Evolutionary conservation across 805 yeast genomes (phyloP).

Genomic region (Wickerhamomyces subpelliculosus): DNA sequence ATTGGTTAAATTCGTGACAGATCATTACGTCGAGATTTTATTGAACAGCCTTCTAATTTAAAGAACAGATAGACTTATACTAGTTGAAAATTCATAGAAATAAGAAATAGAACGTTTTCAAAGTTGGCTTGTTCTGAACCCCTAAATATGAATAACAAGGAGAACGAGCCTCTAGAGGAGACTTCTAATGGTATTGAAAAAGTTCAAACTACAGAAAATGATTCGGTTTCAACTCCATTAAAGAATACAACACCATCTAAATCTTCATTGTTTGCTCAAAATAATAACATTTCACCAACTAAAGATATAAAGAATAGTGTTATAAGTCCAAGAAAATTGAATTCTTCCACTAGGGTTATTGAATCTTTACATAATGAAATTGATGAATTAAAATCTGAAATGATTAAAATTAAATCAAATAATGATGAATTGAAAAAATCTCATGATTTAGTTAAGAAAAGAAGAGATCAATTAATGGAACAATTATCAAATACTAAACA

Average conservation of each 20-base stretch:
- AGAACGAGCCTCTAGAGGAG: neutral
- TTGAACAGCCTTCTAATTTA: too few species aligned
- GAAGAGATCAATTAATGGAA: slow-evolving; percentile 50
- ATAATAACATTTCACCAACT: neutral
- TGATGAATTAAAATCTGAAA: slow-evolving; percentile 42
- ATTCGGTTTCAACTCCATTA: neutral
- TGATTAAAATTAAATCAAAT: slow-evolving; percentile 30
- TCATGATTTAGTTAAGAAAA: slow-evolving; percentile 36
- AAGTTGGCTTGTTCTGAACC: too few species aligned
- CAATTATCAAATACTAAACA: slow-evolving; percentile 67
- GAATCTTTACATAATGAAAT: slow-evolving; percentile 39
- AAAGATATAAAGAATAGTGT: neutral
- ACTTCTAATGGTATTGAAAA: neutral
- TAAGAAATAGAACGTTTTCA: too few species aligned
- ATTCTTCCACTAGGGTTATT: slow-evolving; percentile 27
- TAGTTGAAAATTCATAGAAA: too few species aligned
- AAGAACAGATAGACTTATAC: too few species aligned
- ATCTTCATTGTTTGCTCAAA: too few species aligned
- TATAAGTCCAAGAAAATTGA: slow-evolving; percentile 2
- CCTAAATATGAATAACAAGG: too few species aligned
- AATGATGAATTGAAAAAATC: slow-evolving; percentile 53
- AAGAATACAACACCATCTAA: neutral
- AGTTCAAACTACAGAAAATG: slow-evolving; percentile 1
- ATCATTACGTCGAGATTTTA: too few species aligned
- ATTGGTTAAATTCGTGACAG: too few species aligned